phyloP scores from a whole-genome alignment of 176 grass and related monocot genomes.

The Aegilops tauschii region DNA sequence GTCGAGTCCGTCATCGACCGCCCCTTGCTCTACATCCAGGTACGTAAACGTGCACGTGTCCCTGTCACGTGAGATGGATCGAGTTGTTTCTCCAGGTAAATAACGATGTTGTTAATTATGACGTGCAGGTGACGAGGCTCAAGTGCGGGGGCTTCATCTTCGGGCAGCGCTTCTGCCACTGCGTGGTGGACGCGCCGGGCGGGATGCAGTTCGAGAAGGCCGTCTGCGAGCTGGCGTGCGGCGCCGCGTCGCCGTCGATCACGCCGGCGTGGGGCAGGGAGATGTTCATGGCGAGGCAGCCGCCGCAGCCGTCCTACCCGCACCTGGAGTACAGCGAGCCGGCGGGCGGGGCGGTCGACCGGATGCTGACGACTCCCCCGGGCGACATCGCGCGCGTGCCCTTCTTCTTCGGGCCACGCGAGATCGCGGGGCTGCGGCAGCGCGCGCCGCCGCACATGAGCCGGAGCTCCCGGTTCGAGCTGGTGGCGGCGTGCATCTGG shows the following conservation, averaged over 20 bases:
- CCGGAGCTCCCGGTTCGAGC: slow-evolving; percentile 44
- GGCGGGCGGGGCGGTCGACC: background rate
- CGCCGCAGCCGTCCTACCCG: slow-evolving; percentile 22
- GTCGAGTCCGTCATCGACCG: slow-evolving; percentile 40
- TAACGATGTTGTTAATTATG: too few relatives aligned
- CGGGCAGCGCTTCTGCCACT: slow-evolving; percentile 62
- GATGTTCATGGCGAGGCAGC: slow-evolving; percentile 37
- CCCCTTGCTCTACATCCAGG: slow-evolving; percentile 60
- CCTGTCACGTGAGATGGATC: background rate
- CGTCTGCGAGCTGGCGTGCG: slow-evolving; percentile 59
- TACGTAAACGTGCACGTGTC: background rate
- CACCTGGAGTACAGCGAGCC: slow-evolving; percentile 65
- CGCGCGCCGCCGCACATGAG: slow-evolving; percentile 35
- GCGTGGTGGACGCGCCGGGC: slow-evolving; percentile 50
- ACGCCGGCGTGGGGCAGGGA: slow-evolving; percentile 57
- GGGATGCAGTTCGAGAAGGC: slow-evolving; percentile 66
- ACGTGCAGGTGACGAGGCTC: slow-evolving; percentile 56
- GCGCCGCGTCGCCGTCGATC: slow-evolving; percentile 28
- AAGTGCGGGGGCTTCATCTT: slow-evolving; percentile 69
- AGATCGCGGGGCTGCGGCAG: slow-evolving; percentile 49
- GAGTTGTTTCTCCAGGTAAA: background rate
- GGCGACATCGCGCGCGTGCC: slow-evolving; percentile 16
- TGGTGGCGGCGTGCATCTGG: slow-evolving; percentile 67
- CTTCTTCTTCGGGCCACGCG: slow-evolving; percentile 45
- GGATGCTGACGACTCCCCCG: background rate